Percentiles rank a stretch among this genome's conserved stretches.
Evolutionary conservation across 2,329 filamentous ascomycete species (phyloP).

Genomic region (Rosellinia necatrix): DNA sequence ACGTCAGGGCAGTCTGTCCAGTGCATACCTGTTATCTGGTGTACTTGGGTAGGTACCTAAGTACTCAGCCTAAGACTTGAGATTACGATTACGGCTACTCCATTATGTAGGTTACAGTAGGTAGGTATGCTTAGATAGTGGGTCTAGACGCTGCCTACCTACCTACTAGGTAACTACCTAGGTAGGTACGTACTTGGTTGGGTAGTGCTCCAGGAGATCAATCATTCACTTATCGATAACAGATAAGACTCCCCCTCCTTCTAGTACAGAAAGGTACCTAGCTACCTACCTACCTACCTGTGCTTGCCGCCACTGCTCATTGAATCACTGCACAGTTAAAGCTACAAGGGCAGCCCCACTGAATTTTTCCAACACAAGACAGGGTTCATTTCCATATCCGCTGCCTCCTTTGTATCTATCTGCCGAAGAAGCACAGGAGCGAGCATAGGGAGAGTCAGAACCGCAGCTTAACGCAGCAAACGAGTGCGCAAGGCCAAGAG

Average conservation of each 20-base stretch:
- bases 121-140: too few relatives aligned
- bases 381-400: slow-evolving; percentile 7
- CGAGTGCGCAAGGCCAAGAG: neutral
- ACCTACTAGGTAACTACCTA: too few relatives aligned
- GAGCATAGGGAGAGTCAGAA: neutral
- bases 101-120: too few relatives aligned
- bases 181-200: too few relatives aligned
- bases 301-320: too few relatives aligned
- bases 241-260: slow-evolving; percentile 3
- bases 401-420: neutral
- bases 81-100: too few relatives aligned
- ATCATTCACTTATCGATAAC: slow-evolving; percentile 17
- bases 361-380: slow-evolving; percentile 28
- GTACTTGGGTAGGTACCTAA: neutral
- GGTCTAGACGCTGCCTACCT: too few relatives aligned
- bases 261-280: too few relatives aligned
- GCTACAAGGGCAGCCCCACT: slow-evolving; percentile 23
- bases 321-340: too few relatives aligned
- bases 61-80: too few relatives aligned
- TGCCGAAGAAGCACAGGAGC: neutral
- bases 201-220: too few relatives aligned
- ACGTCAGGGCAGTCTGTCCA: neutral
- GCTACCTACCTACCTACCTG: neutral
- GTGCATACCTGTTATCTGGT: neutral
- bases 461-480: neutral